Evolutionary conservation across 2,329 filamentous ascomycete species (phyloP), one percentile per base, ranked within the genome.

Genomic region (Xylariaceae sp.): DNA sequence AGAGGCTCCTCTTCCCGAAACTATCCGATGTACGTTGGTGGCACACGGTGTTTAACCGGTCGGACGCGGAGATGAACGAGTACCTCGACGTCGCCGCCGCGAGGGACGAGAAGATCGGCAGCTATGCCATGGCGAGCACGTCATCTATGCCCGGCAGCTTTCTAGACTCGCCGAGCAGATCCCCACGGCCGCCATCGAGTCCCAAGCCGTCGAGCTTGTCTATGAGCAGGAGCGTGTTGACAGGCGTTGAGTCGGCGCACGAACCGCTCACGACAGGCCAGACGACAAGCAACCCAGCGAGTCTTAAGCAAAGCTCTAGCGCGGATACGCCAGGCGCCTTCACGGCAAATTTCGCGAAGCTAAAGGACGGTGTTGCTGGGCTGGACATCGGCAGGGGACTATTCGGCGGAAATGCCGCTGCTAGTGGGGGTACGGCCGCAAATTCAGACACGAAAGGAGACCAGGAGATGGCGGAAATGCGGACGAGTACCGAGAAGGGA

Each of bases 1-100:
- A 96, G 70, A 83, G 92, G 3, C 83, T 99, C 7, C 81, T 99
- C 14, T 89, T 98, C 62, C 93, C 95, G 0, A 81, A 83, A 2
- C 77, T 89, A 1, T 83, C 84, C 12, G 88, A 96, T 59, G 84
- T 95, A n/a, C 84, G 91, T 57, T 99, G 95, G 95, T 99, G 95
- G 95, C 82, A 88, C 62, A 90, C 95, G 67, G 77, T 89, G 1
- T 99, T 97, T 74, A 91, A 91, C 45, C 85, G 93, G 29, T 87
- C 87, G 2, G 91, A 97, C 65, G 85, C 89, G 51, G 95, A 99
- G 71, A 98, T 99, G 93, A 99, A 99, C 66, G 85, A 84, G 0
- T 78, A 82, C 37, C 74, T 85, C 10, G 80, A 85, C 64, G 76
- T 79, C 6, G 81, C 80, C 2, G 80, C 81, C 16, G 78, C 80